Conservation (phyloP, 768 basidiomycete genomes). For the Lactifluus piperatus region DNA sequence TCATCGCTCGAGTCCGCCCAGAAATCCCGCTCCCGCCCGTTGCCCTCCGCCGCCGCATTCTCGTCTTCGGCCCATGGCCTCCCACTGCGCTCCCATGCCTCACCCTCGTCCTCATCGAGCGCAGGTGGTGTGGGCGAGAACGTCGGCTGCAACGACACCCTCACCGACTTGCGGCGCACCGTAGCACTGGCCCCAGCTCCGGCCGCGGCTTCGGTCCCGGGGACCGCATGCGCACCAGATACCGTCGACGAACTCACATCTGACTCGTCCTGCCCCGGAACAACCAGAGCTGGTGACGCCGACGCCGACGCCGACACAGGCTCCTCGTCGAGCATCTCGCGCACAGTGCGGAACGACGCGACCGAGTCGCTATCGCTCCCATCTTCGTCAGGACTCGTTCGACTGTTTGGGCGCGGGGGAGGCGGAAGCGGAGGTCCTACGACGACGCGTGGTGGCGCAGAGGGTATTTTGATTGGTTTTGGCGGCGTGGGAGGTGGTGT, state of each 20-base stretch:
- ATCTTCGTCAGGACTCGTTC: neutral
- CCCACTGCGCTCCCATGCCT: slow-evolving; percentile 8
- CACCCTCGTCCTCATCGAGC: slow-evolving; percentile 37
- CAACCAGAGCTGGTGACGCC: neutral
- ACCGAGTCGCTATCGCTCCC: slow-evolving; percentile 40
- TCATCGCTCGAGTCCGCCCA: slow-evolving; percentile 75
- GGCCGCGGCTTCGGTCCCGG: neutral
- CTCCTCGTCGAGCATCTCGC: slow-evolving; percentile 40
- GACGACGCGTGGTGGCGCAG: slow-evolving; percentile 12
- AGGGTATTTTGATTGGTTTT: slow-evolving; percentile 8
- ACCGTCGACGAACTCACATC: slow-evolving; percentile 26
- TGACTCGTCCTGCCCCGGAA: slow-evolving; percentile 22
- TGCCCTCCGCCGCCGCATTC: slow-evolving; percentile 9
- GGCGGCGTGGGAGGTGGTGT: slow-evolving; percentile 13
- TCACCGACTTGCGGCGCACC: slow-evolving; percentile 56
- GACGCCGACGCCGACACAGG: slow-evolving; percentile 16
- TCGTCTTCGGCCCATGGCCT: slow-evolving; percentile 22
- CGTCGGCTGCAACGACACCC: slow-evolving; percentile 69
- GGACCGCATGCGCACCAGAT: neutral
- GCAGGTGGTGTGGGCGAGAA: slow-evolving; percentile 67
- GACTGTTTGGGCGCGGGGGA: neutral
- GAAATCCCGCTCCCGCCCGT: slow-evolving; percentile 29
- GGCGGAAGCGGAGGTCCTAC: neutral
- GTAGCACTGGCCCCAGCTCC: neutral
- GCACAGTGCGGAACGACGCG: slow-evolving; percentile 60